Evolutionary conservation across 805 yeast species (phyloP), one percentile per base, ranked within the genome.

Genomic region (Lipomyces mesembrius): DNA sequence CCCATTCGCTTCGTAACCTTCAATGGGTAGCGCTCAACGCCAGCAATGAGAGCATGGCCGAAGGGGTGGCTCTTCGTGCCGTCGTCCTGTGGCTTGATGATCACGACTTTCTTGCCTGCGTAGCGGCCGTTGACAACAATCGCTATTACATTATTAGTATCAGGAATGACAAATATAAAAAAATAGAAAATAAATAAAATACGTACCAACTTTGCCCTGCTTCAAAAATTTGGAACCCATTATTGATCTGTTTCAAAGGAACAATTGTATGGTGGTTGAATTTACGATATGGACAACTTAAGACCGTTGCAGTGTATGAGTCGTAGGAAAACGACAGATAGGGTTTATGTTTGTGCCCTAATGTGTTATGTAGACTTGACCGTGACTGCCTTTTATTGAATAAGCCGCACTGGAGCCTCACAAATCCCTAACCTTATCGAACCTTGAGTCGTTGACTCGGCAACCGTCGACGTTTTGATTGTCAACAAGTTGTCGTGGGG

Each of bases 71-170:
- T 82, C 87, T 95, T 95, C 86, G 98, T 87, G 82, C 99, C 99
- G 81, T 95, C 98, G 81, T 95, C 98, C 83, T 91, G 96, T 77
- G 97, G 95, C 85, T 91, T 92, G 82, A 95, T 93, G 81, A 95
- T 92, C 83, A 95, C 99, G 77, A 95, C 99, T 90, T 95, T 95
- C 91, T 93, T 94, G 88, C 99, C 99, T 83, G 99, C 99, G 91
- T 88, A 94, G 87, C 99, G 95, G 81, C 99, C 99, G 84, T 98
- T 94, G 84, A 93, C 97, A 83, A 95, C 93, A 86, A 95, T 93
- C 87, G 98, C 96, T 90, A 58, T 37, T 9, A 51, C 27, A 20
- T 37, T 11, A 29, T n/a, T 22, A 43, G 51, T 2, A 29, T 6
- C 8, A 14, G 35, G n/a, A 25, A 20, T 20, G 27, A 27, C 22